Evolutionary conservation across 768 basidiomycete species (phyloP).

Genomic region (Xerocomus spinulosus): DNA sequence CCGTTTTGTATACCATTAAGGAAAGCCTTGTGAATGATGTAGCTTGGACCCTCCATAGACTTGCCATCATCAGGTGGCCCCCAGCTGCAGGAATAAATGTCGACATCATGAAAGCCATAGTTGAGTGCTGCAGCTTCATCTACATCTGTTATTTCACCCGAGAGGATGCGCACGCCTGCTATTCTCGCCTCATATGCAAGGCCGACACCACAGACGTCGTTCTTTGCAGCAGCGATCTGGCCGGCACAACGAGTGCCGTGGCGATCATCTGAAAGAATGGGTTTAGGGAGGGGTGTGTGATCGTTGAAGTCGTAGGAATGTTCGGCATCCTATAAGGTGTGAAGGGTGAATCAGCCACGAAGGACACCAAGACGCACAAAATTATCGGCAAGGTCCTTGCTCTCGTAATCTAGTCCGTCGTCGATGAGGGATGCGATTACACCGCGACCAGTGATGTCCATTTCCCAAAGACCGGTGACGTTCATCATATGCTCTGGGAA

Average conservation of each 20-base stretch:
- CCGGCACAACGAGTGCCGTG: constrained; percentile 98
- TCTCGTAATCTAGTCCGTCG: constrained; percentile 90
- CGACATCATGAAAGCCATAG: constrained; percentile 86
- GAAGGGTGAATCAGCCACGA: not conserved
- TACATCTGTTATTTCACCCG: constrained; percentile 88
- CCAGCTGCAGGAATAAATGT: constrained; percentile 95
- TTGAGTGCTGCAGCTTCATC: constrained; percentile 96
- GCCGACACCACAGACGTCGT: constrained; percentile 91
- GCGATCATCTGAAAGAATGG: constrained; percentile 84
- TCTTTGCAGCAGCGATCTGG: constrained; percentile 89
- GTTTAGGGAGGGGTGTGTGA: constrained; percentile 81
- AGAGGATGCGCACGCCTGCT: constrained; percentile 92
- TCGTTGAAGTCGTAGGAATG: constrained; percentile 98
- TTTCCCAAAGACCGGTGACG: constrained; percentile 87
- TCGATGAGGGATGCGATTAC: constrained; percentile 88
- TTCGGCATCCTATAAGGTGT: constrained; percentile 59
- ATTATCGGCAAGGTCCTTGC: constrained; percentile 81
- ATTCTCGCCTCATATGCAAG: constrained; percentile 90
- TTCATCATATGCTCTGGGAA: constrained; percentile 85
- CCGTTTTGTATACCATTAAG: constrained; percentile 92
- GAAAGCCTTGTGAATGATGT: constrained; percentile 89
- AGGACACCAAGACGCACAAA: constrained; percentile 60
- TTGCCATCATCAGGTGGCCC: constrained; percentile 94
- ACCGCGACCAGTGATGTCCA: constrained; percentile 84
- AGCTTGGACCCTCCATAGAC: constrained; percentile 91